These are phyloP conservation scores for Theobroma grandiflorum DNA, from an alignment of 441 rosid species.

Conservation along the genomic window DNA sequence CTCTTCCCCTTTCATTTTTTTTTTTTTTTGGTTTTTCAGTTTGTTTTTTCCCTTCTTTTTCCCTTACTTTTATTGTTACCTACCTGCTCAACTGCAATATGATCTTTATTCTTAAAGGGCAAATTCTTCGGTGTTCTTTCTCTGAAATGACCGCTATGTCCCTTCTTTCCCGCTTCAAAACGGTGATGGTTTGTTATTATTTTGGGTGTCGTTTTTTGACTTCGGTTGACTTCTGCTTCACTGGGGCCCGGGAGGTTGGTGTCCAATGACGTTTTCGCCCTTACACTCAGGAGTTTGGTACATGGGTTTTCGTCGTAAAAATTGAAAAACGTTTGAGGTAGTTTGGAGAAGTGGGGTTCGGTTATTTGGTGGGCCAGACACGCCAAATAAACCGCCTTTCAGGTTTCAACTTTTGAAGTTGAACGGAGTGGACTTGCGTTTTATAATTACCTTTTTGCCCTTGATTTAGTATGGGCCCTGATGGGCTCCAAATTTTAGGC, in stretches of 20 bases:
- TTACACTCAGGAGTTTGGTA: not conserved
- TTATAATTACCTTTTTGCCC: slow-evolving; percentile 30
- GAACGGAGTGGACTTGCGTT: not conserved
- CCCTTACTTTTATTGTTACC: slow-evolving; percentile 27
- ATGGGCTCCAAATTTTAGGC: not conserved
- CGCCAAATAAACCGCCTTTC: slow-evolving; percentile 38
- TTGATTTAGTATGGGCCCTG: not conserved
- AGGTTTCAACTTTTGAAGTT: slow-evolving; percentile 23
- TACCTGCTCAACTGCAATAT: slow-evolving; percentile 59
- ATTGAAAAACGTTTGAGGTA: not conserved
- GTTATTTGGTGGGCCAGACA: slow-evolving; percentile 36
- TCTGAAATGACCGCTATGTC: slow-evolving; percentile 35
- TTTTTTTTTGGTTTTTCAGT: slow-evolving; percentile 31
- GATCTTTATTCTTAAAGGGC: slow-evolving; percentile 26
- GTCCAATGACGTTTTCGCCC: not conserved
- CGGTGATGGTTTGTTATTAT: slow-evolving; percentile 20
- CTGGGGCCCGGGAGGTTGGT: not conserved
- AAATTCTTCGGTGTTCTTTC: slow-evolving; percentile 41
- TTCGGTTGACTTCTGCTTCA: slow-evolving; percentile 23
- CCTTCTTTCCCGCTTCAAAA: not conserved
- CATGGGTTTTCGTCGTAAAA: not conserved
- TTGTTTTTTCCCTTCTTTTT: not conserved
- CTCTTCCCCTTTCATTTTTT: slow-evolving; percentile 40
- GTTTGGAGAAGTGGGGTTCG: not conserved
- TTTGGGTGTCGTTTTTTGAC: not conserved